Conservation (phyloP, 371 early-diverging fungal genomes). For the Mucor piriformis region DNA sequence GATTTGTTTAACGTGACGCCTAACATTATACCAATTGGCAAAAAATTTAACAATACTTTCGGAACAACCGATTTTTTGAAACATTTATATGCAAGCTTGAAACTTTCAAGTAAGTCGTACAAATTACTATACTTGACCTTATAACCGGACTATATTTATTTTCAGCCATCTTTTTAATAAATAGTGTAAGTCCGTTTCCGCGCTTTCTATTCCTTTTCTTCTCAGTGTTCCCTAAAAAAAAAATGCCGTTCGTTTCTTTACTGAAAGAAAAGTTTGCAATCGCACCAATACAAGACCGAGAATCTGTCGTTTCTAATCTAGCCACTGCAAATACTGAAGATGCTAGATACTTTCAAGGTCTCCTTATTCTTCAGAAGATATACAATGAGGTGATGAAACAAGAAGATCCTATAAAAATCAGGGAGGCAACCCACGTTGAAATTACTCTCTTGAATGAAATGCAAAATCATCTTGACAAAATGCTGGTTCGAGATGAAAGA, state of each 20-base stretch:
- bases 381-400: slow-evolving; percentile 14
- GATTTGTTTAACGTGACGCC: too few relatives aligned
- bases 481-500: not conserved
- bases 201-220: not conserved
- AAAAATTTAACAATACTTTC: too few relatives aligned
- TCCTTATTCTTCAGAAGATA: slow-evolving; percentile 40
- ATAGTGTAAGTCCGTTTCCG: not conserved
- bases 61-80: too few relatives aligned
- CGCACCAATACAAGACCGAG: slow-evolving; percentile 18
- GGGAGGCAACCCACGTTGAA: slow-evolving; percentile 29
- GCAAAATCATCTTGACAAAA: slow-evolving; percentile 9
- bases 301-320: slow-evolving; percentile 14
- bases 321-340: slow-evolving; percentile 35
- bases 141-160: too few relatives aligned
- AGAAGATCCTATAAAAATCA: slow-evolving; percentile 11
- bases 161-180: too few relatives aligned
- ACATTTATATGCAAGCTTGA: too few relatives aligned
- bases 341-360: slow-evolving; percentile 39
- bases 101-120: too few relatives aligned
- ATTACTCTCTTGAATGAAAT: slow-evolving; percentile 24
- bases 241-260: slow-evolving; percentile 19
- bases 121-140: too few relatives aligned
- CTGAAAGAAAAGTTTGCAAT: slow-evolving; percentile 25
- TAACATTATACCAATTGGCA: too few relatives aligned
- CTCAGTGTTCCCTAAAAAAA: slow-evolving; percentile 6